Evolutionary conservation across 768 basidiomycete genomes (phyloP), one percentile per base, ranked within the genome.

Genomic region (Panellus pusillus): DNA sequence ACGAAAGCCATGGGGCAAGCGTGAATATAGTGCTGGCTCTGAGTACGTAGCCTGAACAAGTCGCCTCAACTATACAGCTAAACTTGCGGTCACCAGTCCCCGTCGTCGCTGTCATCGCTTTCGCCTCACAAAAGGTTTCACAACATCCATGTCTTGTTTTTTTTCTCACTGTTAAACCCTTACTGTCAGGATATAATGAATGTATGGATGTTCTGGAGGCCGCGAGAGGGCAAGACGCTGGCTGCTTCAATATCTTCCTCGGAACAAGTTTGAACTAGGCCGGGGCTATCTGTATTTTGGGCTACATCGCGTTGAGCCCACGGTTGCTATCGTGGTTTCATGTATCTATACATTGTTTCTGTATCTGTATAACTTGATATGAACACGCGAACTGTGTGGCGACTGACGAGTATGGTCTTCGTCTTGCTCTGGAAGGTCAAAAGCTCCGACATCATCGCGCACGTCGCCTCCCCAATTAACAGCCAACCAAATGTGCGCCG

Each of bases 401-500:
- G 24, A 24, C 24, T 24, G 24, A 24, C 6, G 24, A 24, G 24
- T 6, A 24, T 24, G 24, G 6, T 24, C 24, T 24, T 24, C 24
- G 24, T 24, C 24, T 24, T 24, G 24, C 24, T 24, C 24, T n/a
- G n/a, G n/a, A n/a, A n/a, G n/a, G n/a, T 79, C 51, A 72, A 74
- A 61, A 76, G 71, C 6, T 73, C 77, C n/a, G 72, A 76, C 27
- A 75, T 67, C 6, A 65, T 80, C 46, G 62, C 60, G 6, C 74
- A 75, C 49, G 61, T 65, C 13, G 73, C 70, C 9, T 60, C 54
- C 5, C 50, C 55, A 1, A 29, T 17, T 14, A 28, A 29, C 17
- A 24, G 29, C 68, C 70, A 28, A 67, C 68, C 9, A 64, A 70
- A 56, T 58, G 46, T 53, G 1, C 2, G 44, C 13, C 2, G 5